Conservation (phyloP, 1,284 basidiomycete species). For the Anthracocystis walkeri region DNA sequence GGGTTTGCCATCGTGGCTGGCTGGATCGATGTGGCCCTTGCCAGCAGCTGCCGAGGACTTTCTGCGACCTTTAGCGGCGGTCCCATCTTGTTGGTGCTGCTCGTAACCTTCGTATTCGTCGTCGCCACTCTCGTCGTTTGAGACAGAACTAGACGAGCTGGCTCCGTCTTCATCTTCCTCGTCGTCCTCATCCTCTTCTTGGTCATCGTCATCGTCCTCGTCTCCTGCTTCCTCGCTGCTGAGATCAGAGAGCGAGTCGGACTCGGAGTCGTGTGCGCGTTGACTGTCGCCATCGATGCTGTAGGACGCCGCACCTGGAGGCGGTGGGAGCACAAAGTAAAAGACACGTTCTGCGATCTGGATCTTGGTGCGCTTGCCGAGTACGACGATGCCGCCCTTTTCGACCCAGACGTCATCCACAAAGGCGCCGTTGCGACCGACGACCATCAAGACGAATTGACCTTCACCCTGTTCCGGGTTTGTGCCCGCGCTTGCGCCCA, state of each 20-base stretch:
- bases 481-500: conserved; percentile 19
- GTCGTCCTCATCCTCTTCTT: conserved; percentile 19
- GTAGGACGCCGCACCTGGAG: conserved; percentile 27
- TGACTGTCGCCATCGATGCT: conserved; percentile 33
- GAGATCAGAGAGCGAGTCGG: conserved; percentile 51
- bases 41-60: conserved; percentile 22
- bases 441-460: conserved; percentile 86
- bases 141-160: conserved; percentile 27
- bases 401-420: conserved; percentile 95
- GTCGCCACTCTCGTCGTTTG: conserved; percentile 23
- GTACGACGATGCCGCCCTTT: conserved; percentile 81
- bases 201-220: conserved; percentile 17
- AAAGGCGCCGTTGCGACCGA: conserved; percentile 96
- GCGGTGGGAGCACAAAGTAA: conserved; percentile 86
- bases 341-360: conserved; percentile 98
- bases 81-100: conserved; percentile 17
- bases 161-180: conserved; percentile 11
- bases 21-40: conserved; percentile 21
- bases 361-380: conserved; percentile 81
- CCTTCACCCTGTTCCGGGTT: conserved; percentile 73
- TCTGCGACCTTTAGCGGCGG: conserved; percentile 20
- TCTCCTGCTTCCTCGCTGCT: conserved; percentile 52
- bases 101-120: conserved; percentile 37
- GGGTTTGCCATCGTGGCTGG: conserved; percentile 28
- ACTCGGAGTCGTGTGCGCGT: conserved; percentile 40